Evolutionary conservation across 2,329 filamentous ascomycete genomes (phyloP).

Genomic region (Penicillium sp.): DNA sequence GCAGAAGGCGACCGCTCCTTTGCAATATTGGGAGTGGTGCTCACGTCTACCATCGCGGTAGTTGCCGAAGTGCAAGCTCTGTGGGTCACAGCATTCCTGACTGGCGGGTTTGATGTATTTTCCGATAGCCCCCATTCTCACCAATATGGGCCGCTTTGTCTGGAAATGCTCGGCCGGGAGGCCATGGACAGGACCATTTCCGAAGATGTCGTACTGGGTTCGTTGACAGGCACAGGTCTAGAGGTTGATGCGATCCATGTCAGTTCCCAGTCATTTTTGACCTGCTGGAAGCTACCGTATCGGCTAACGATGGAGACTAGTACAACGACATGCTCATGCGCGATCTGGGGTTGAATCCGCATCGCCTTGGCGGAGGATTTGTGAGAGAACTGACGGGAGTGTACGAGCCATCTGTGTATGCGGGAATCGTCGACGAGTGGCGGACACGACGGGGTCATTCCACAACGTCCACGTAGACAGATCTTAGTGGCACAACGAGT

Average conservation of each 20-base stretch:
- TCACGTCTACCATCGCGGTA: conserved; percentile 21
- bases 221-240: conserved; percentile 20
- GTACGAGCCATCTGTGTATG: conserved; percentile 24
- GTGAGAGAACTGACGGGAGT: conserved; percentile 22
- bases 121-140: neutral
- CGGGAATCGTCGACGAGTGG: conserved; percentile 29
- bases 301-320: conserved; percentile 3
- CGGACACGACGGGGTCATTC: too few relatives aligned
- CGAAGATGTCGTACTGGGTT: conserved; percentile 22
- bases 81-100: conserved; percentile 26
- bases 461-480: too few relatives aligned
- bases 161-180: conserved; percentile 4
- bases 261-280: neutral
- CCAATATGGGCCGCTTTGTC: neutral
- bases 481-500: too few relatives aligned
- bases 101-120: conserved; percentile 21
- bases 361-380: conserved; percentile 20
- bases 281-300: neutral
- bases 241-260: conserved; percentile 25
- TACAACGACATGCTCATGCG: conserved; percentile 28
- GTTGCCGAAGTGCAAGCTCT: conserved; percentile 27
- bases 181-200: conserved; percentile 16
- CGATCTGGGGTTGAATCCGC: conserved; percentile 25
- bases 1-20: conserved; percentile 25
- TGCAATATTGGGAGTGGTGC: conserved; percentile 17